phyloP scores from a whole-genome alignment of 768 basidiomycete genomes.

The Hysterangium stoloniferum region DNA sequence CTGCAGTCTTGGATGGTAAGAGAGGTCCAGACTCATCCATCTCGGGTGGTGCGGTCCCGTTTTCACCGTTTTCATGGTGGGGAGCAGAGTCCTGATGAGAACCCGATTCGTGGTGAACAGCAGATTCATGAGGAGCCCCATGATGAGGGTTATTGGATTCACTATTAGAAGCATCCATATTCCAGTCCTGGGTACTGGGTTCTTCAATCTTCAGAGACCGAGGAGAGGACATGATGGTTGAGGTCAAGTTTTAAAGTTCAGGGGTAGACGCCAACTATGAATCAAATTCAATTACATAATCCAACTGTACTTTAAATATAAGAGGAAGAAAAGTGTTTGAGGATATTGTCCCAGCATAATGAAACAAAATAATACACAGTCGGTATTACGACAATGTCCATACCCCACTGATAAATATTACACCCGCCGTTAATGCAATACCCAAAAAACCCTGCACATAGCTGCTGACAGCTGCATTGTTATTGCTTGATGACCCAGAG shows the following conservation, averaged over 20 bases:
- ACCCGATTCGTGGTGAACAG: too few species aligned
- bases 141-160: neutral
- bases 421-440: neutral
- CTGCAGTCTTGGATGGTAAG: constrained; percentile 3
- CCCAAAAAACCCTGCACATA: neutral
- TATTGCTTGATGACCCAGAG: neutral
- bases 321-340: neutral
- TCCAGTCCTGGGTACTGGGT: constrained; percentile 3
- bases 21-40: neutral
- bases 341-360: neutral
- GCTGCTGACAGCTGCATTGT: neutral
- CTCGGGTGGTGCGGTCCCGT: neutral
- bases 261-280: neutral
- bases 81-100: too few species aligned
- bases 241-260: neutral
- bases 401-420: neutral
- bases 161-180: neutral
- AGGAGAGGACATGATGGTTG: constrained; percentile 9
- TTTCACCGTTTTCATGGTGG: neutral
- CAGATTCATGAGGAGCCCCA: neutral
- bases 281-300: neutral
- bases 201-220: neutral
- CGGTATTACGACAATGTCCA: constrained; percentile 6
- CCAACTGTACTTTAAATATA: neutral
- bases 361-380: too few species aligned